Evolutionary conservation across 495 filamentous ascomycete genomes (phyloP), one percentile per base, ranked within the genome.

Genomic region (Oidiodendron maius): DNA sequence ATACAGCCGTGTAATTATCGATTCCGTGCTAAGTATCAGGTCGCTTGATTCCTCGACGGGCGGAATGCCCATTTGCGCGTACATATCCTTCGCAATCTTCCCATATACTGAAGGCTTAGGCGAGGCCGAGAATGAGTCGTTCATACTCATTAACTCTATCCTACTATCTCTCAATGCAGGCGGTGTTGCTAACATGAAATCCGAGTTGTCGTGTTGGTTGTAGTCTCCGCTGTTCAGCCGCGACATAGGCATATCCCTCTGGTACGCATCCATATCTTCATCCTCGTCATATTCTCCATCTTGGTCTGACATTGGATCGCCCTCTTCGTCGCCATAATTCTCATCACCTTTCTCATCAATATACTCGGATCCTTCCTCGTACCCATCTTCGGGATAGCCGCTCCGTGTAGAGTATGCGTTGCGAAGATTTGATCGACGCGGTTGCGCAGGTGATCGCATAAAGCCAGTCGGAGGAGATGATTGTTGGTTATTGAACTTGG

Each of bases 11-110:
- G 64, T 64, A 32, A 80, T 56, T 32, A 76, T 53, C 13, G 61
- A 61, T 56, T 83, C 79, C 4, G 78, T 83, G n/a, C 63, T 59
- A 4, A 79, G 60, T 26, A 83, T 71, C n/a, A 83, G 51, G 43
- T 75, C 68, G 39, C 75, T 71, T 17, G 67, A 51, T 57, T 81
- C 78, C 17, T 56, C 59, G 12, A 77, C 49, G 4, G 52, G 40
- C 0, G 77, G 75, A 8, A 64, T 63, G 22, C 62, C 67, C 51
- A 68, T 62, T 44, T 74, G 67, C 21, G 46, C 59, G 49, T 77
- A 76, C 1, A 72, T 47, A 34, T 73, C 70, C 56, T 73, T 78
- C 21, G 72, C 76, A 48, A 81, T 68, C 22, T 63, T 53, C 13
- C 70, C 64, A 44, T 71, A 75, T 41, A 62, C 65, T 28, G 70